Percentiles rank a stretch among this genome's conserved stretches.
Conservation (phyloP, 257 asterid species). For the Gentiana macrophylla region DNA sequence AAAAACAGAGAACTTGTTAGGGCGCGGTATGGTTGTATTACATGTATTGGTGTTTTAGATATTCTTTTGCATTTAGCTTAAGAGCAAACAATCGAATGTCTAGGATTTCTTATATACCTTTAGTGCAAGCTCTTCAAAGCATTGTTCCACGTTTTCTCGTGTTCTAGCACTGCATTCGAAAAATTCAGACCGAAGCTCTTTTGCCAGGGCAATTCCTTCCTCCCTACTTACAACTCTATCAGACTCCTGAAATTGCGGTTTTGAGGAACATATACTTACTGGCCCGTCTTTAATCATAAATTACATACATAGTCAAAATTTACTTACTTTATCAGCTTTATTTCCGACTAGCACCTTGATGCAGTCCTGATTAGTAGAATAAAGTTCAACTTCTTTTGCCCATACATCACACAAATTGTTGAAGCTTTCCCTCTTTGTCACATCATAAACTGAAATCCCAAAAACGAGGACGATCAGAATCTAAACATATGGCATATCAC, state of each 20-base stretch:
- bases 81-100: background rate
- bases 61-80: no score
- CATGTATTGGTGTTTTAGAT: no score
- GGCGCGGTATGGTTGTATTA: no score
- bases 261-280: background rate
- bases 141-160: constrained; percentile 64
- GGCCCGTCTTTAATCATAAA: background rate
- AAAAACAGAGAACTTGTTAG: background rate
- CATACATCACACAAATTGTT: constrained; percentile 67
- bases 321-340: constrained; percentile 70
- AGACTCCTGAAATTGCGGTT: constrained; percentile 46
- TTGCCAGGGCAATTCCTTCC: constrained; percentile 63
- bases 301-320: background rate
- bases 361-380: constrained; percentile 61
- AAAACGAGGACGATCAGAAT: background rate
- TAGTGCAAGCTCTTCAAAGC: constrained; percentile 63
- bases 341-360: constrained; percentile 84
- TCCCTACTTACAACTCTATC: constrained; percentile 68
- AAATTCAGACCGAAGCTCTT: constrained; percentile 64
- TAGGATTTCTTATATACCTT: constrained; percentile 31
- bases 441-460: constrained; percentile 52
- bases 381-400: constrained; percentile 80
- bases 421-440: constrained; percentile 74
- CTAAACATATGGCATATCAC: no score
- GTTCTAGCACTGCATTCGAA: constrained; percentile 84